Evolutionary conservation across 139 green algal species (phyloP), one percentile per base, ranked within the genome.

Genomic region (Picochlorum sp.): DNA sequence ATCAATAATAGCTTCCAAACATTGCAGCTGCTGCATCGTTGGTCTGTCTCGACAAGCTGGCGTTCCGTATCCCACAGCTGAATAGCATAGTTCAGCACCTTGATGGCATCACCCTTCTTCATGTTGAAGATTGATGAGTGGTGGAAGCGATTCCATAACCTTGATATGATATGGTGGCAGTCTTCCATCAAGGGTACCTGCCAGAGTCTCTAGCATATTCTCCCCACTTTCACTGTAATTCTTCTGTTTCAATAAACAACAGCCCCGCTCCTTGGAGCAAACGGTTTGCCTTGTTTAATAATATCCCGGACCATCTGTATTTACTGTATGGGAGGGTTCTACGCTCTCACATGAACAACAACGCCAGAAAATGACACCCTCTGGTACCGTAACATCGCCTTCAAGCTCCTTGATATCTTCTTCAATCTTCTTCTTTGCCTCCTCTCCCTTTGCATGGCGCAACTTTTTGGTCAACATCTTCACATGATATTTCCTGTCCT

Each of bases 341-440:
- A 70, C 50, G 16, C 38, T 24, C 16, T 52, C 69, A 62, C 62
- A 70, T 13, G 47, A 45, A 26, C 62, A 55, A 47, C 69, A 75
- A 9, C 52, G 28, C 69, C 68, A 74, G 32, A 62, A 74, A 37
- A 49, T 37, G 49, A 37, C 37, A 38, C 61, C n/a, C 52, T 45
- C 37, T 57, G 54, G 26, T 47, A 66, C 59, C 4, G 24, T 49
- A 2, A 57, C 50, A 51, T 74, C 60, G 13, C 26, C 61, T 32
- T 57, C 64, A n/a, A 47, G 51, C 8, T 26, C 64, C 18, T 52
- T 11, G 44, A 16, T 28, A 16, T 47, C 56, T n/a, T 21, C 14
- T 13, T 38, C 37, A 66, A 21, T 57, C 15, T 23, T 30, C 58
- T 65, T 54, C 13, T 18, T 45, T 23, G 45, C 57, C 24, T 45